phyloP scores from a whole-genome alignment of 371 early-diverging fungal species.

The Mortierella sp. region DNA sequence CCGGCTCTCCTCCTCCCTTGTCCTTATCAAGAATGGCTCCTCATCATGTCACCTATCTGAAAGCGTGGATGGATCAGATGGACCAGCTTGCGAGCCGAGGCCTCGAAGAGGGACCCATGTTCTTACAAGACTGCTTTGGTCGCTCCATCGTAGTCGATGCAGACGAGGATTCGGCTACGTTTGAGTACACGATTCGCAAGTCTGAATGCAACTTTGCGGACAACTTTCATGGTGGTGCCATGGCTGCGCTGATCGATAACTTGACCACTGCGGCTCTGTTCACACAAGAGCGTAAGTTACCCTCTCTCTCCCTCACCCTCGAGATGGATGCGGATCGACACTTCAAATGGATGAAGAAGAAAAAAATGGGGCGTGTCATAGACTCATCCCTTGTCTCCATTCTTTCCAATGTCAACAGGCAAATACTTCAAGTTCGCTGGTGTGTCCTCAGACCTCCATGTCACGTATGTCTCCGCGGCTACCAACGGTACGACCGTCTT shows the following conservation, averaged over 20 bases:
- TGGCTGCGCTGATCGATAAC: conserved; percentile 53
- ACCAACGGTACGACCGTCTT: conserved; percentile 30
- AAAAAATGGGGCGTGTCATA: not conserved
- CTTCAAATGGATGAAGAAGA: not conserved
- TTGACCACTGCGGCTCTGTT: conserved; percentile 45
- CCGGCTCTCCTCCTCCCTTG: not conserved
- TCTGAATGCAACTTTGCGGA: conserved; percentile 52
- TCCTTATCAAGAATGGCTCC: conserved; percentile 31
- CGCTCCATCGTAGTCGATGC: conserved; percentile 34
- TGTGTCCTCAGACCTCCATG: conserved; percentile 54
- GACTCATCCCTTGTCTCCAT: not conserved
- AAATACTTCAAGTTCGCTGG: conserved; percentile 47
- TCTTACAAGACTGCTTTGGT: conserved; percentile 27
- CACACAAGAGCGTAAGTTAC: conserved; percentile 42
- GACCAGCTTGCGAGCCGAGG: conserved; percentile 6
- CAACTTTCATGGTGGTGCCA: conserved; percentile 56
- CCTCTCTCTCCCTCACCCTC: not conserved
- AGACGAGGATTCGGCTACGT: conserved; percentile 41
- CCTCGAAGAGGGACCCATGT: conserved; percentile 22
- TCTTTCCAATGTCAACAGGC: conserved; percentile 15
- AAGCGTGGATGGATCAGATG: conserved; percentile 36
- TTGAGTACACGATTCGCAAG: conserved; percentile 41
- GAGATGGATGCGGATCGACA: not conserved
- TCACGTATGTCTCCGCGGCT: conserved; percentile 51
- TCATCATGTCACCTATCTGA: conserved; percentile 32